A percentile compares a stretch with the other conserved stretches of the same genome.
phyloP scores from a whole-genome alignment of 441 rosid genomes.

The Croton setiger region DNA sequence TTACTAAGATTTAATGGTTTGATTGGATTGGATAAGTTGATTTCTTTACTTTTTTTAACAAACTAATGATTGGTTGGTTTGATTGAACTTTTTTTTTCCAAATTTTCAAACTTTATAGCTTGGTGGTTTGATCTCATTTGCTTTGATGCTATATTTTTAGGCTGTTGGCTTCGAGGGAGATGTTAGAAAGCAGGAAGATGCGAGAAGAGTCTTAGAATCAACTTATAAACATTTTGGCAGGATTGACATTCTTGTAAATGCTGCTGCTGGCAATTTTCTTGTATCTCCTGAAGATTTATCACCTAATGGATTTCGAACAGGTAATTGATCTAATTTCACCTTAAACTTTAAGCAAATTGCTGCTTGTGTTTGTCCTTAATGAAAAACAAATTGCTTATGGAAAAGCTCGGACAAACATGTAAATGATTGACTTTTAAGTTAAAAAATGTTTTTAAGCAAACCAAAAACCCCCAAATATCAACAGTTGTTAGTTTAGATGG shows the following conservation, averaged over 20 bases:
- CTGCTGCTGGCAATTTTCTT: constrained; percentile 92
- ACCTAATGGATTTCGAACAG: constrained; percentile 90
- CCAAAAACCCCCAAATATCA: too few species aligned
- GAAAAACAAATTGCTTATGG: neutral
- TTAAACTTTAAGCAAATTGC: neutral
- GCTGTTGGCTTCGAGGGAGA: constrained; percentile 93
- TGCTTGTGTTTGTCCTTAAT: neutral
- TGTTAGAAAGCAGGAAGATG: constrained; percentile 83
- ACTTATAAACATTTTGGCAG: constrained; percentile 64
- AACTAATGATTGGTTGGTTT: neutral
- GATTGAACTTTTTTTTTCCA: neutral
- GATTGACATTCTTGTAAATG: constrained; percentile 78
- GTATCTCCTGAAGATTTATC: constrained; percentile 84
- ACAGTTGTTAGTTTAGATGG: too few species aligned
- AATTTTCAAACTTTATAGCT: neutral
- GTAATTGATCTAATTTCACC: constrained; percentile 25
- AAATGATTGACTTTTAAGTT: too few species aligned
- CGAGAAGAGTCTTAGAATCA: constrained; percentile 69
- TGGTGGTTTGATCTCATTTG: neutral
- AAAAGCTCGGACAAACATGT: neutral
- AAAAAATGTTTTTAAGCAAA: too few species aligned
- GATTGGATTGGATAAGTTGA: neutral
- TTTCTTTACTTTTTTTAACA: neutral
- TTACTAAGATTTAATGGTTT: neutral
- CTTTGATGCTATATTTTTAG: constrained; percentile 30